Conservation (phyloP, 768 basidiomycete genomes). For the Boletus pseudopeckii region DNA sequence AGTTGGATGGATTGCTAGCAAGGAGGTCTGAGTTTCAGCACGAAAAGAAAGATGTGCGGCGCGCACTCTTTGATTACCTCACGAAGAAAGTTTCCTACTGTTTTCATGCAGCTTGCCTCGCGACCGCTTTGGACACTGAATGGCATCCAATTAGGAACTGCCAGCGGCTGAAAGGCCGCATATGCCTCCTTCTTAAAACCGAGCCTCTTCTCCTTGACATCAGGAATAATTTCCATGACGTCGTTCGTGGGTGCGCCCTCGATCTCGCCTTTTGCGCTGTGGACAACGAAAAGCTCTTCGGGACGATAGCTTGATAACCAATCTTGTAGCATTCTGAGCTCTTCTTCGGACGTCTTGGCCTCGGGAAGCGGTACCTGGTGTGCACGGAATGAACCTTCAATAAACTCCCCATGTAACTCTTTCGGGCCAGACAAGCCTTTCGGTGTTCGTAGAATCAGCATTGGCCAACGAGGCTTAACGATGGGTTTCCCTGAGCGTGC, state of each 20-base stretch:
- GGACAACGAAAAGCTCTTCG: conserved; percentile 56
- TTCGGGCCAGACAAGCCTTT: conserved; percentile 79
- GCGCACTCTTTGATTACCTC: conserved; percentile 54
- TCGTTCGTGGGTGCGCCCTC: conserved; percentile 51
- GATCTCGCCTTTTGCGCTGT: conserved; percentile 5
- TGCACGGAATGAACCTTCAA: conserved; percentile 79
- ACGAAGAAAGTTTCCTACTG: conserved; percentile 53
- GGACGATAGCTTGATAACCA: conserved; percentile 79
- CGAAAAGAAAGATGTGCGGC: background rate
- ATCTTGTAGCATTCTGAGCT: conserved; percentile 57
- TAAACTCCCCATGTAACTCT: conserved; percentile 58
- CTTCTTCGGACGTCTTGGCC: conserved; percentile 59
- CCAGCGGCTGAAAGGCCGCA: conserved; percentile 55
- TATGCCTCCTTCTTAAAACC: conserved; percentile 71
- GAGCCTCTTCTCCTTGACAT: conserved; percentile 53
- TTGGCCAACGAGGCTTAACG: conserved; percentile 88
- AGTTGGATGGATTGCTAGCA: conserved; percentile 66
- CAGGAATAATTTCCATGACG: conserved; percentile 60
- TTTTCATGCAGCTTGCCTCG: conserved; percentile 77
- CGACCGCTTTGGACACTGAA: conserved; percentile 50
- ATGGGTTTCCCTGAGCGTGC: conserved; percentile 76
- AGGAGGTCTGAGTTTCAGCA: background rate
- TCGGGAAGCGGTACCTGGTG: conserved; percentile 87
- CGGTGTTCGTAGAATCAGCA: conserved; percentile 81
- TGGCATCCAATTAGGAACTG: conserved; percentile 62